A percentile compares a stretch with the other conserved stretches of the same genome.
These are phyloP conservation scores for Annulohypoxylon truncatum DNA, from an alignment of 2,329 filamentous ascomycete genomes.

Conservation along the genomic window DNA sequence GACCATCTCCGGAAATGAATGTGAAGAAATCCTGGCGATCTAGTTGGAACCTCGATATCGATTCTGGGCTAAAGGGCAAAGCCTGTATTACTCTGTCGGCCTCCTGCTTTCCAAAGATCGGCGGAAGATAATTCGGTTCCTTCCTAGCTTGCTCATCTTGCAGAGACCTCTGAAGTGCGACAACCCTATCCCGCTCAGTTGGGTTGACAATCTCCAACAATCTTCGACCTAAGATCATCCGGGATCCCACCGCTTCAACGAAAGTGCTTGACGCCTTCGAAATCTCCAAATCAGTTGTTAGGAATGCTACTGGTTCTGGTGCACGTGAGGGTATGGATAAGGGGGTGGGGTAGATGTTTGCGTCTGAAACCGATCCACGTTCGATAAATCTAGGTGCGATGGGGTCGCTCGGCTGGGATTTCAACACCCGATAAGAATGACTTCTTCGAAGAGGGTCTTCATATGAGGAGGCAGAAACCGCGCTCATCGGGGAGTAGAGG, in stretches of 20 bases:
- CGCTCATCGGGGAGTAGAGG: constrained; percentile 60
- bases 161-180: constrained; percentile 62
- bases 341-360: constrained; percentile 61
- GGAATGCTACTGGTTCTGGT: constrained; percentile 67
- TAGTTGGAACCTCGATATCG: constrained; percentile 63
- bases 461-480: constrained; percentile 58
- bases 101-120: constrained; percentile 67
- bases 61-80: constrained; percentile 65
- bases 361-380: constrained; percentile 60
- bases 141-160: constrained; percentile 68
- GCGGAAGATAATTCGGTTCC: constrained; percentile 72
- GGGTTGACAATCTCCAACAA: constrained; percentile 66
- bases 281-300: constrained; percentile 69
- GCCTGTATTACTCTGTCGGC: constrained; percentile 66
- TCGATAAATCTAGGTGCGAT: constrained; percentile 63
- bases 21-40: constrained; percentile 67
- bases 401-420: constrained; percentile 64
- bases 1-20: constrained; percentile 65
- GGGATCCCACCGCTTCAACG: constrained; percentile 64
- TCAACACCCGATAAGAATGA: constrained; percentile 65
- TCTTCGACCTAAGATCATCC: constrained; percentile 60
- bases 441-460: constrained; percentile 60
- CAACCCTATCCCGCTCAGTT: constrained; percentile 64
- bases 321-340: constrained; percentile 55
- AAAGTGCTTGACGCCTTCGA: constrained; percentile 68